Percentiles rank a stretch among this genome's conserved stretches.
phyloP scores from a whole-genome alignment of 1,139 yeast species.

The Pichia sp. region DNA sequence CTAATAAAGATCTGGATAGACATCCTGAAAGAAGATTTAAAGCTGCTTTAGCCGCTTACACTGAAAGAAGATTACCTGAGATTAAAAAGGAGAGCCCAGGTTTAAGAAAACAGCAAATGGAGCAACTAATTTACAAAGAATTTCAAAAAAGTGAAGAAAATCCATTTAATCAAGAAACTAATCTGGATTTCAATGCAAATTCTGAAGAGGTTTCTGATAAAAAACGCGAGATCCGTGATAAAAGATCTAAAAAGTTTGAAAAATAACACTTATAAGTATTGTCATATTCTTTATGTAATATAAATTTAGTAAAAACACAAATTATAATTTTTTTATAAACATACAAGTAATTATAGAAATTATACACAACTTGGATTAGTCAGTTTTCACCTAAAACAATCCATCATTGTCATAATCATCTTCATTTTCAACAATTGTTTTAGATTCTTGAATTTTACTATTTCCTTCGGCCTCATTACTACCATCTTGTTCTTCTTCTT shows the following conservation, averaged over 20 bases:
- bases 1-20: conserved; percentile 63
- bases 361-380: background rate
- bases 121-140: conserved; percentile 69
- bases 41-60: conserved; percentile 70
- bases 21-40: conserved; percentile 88
- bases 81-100: conserved; percentile 75
- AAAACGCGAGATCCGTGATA: conserved; percentile 46
- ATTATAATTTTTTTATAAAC: background rate
- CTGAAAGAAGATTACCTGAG: conserved; percentile 68
- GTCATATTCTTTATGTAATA: background rate
- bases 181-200: conserved; percentile 56
- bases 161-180: conserved; percentile 78
- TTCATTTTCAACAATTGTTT: conserved; percentile 2
- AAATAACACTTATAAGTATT: conserved; percentile 10
- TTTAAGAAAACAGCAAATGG: conserved; percentile 69
- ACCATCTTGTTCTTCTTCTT: conserved; percentile 12
- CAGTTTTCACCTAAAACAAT: conserved; percentile 6
- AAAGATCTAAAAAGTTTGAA: conserved; percentile 32
- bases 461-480: background rate
- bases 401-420: conserved; percentile 16
- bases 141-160: conserved; percentile 76
- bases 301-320: background rate
- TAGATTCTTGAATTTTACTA: background rate
- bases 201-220: conserved; percentile 45
- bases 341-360: background rate